A percentile compares a stretch with the other conserved stretches of the same genome.
phyloP scores from a whole-genome alignment of 805 yeast species.

The Metschnikowia reukaufii region DNA sequence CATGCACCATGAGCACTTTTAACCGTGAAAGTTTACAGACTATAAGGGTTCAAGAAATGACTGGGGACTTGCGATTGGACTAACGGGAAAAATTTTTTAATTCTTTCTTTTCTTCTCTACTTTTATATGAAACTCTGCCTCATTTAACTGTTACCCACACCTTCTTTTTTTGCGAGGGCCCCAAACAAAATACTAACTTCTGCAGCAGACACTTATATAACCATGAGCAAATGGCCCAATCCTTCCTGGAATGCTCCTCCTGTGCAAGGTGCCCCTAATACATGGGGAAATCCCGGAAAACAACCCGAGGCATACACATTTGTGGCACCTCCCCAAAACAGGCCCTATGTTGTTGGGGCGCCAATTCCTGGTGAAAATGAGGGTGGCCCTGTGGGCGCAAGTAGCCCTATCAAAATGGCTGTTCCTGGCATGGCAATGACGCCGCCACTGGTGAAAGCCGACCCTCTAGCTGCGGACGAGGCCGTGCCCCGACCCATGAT shows the following conservation, averaged over 20 bases:
- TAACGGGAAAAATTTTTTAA: too few relatives aligned
- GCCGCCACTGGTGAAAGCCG: constrained; percentile 3
- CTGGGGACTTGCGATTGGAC: too few relatives aligned
- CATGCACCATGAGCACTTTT: too few relatives aligned
- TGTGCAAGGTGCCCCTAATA: constrained; percentile 2
- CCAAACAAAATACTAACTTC: constrained; percentile 8
- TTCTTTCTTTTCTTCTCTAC: too few relatives aligned
- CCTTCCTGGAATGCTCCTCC: constrained; percentile 14
- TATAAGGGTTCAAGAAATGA: too few relatives aligned
- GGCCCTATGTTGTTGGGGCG: neutral
- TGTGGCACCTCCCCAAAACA: constrained; percentile 11
- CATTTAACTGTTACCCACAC: too few relatives aligned
- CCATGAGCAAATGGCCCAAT: constrained; percentile 21
- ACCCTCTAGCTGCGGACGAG: constrained; percentile 5
- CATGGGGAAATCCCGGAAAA: constrained; percentile 3
- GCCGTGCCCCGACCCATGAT: constrained; percentile 6
- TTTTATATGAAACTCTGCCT: too few relatives aligned
- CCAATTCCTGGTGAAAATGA: constrained; percentile 1
- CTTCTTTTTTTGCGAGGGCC: too few relatives aligned
- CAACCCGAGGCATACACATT: constrained; percentile 7
- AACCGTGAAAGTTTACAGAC: too few relatives aligned
- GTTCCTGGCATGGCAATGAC: neutral
- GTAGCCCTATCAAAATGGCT: neutral
- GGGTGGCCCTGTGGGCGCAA: neutral
- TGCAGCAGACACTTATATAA: neutral